Evolutionary conservation across 306 rosid species (phyloP).

Genomic region (Cicer yamashitae): DNA sequence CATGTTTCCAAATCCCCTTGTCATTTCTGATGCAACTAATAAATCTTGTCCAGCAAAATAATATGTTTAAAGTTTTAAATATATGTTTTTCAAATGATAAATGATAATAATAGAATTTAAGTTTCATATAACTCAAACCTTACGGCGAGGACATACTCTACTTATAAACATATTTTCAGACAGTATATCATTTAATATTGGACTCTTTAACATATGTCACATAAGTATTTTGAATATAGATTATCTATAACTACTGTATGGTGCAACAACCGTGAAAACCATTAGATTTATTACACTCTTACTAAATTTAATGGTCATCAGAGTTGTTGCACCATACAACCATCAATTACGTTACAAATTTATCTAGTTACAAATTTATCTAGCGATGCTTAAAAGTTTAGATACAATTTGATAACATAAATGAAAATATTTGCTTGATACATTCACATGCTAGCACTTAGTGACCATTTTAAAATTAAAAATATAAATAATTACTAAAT

Average conservation of each 20-base stretch:
- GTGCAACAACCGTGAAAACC: too few species aligned
- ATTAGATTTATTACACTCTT: too few species aligned
- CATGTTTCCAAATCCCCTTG: slow-evolving; percentile 54
- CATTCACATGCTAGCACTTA: not conserved
- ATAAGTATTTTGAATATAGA: not conserved
- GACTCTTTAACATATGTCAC: not conserved
- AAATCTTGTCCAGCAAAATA: slow-evolving; percentile 51
- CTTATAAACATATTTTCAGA: too few species aligned
- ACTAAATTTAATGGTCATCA: too few species aligned
- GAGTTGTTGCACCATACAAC: too few species aligned
- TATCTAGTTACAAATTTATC: not conserved
- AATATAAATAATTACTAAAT: slow-evolving; percentile 44
- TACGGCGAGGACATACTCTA: too few species aligned
- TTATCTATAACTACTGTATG: too few species aligned
- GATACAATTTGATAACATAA: not conserved
- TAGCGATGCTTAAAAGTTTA: not conserved
- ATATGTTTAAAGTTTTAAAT: not conserved
- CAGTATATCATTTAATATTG: too few species aligned
- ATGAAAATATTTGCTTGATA: not conserved
- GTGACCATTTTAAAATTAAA: not conserved
- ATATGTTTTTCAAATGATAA: not conserved
- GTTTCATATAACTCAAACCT: too few species aligned
- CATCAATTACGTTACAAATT: too few species aligned
- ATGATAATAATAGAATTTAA: too few species aligned
- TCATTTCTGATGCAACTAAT: slow-evolving; percentile 51